phyloP scores from a whole-genome alignment of 164 flowering plant genomes.

The Tetracentron sinense region DNA sequence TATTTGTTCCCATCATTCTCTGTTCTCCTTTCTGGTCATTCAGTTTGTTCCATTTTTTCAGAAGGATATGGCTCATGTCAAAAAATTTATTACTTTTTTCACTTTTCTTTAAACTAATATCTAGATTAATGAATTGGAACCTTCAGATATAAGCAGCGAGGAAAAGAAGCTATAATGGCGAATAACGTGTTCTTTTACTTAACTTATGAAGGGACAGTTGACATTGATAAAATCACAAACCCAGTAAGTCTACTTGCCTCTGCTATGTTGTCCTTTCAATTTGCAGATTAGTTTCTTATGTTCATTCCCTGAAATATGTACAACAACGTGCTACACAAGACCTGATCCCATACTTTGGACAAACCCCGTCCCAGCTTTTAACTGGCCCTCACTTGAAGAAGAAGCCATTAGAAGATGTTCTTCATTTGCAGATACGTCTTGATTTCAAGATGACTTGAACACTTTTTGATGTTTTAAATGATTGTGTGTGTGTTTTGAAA shows the following conservation, averaged over 20 bases:
- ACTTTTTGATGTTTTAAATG: neutral
- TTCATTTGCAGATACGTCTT: slow-evolving; percentile 78
- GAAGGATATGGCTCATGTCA: no score
- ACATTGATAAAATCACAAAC: slow-evolving; percentile 87
- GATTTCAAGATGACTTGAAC: neutral
- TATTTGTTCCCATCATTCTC: neutral
- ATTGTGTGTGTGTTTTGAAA: no score
- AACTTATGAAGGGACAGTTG: slow-evolving; percentile 95
- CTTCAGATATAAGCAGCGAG: slow-evolving; percentile 91
- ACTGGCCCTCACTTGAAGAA: slow-evolving; percentile 80
- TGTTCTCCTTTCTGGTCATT: neutral
- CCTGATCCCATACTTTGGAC: slow-evolving; percentile 98
- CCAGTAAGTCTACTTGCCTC: slow-evolving; percentile 54
- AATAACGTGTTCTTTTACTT: slow-evolving; percentile 96
- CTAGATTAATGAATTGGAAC: slow-evolving; percentile 10
- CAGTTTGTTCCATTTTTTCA: neutral
- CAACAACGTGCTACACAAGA: slow-evolving; percentile 95
- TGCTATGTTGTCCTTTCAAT: slow-evolving; percentile 3
- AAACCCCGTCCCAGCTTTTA: slow-evolving; percentile 96
- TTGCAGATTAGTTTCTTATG: slow-evolving; percentile 12
- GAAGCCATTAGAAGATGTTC: slow-evolving; percentile 73
- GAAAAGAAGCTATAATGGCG: slow-evolving; percentile 85
- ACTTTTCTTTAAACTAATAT: no score
- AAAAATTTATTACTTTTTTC: neutral
- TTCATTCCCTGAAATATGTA: slow-evolving; percentile 22